These are phyloP conservation scores for Chytriomyces hyalinus DNA, from an alignment of 192 early-diverging fungal species.

Conservation along the genomic window DNA sequence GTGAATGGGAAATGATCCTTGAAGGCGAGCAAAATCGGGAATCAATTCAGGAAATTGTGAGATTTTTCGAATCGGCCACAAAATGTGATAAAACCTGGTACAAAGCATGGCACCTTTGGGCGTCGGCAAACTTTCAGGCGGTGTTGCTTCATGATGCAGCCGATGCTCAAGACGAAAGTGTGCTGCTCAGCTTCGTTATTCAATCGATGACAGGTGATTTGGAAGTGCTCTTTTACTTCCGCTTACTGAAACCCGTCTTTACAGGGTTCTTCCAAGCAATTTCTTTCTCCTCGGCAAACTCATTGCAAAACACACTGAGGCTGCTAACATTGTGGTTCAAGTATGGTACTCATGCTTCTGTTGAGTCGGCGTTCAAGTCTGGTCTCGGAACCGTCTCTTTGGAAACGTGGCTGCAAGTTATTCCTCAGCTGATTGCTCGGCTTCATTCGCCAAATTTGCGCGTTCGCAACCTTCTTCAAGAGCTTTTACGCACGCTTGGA, in stretches of 20 bases:
- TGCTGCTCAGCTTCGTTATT: conserved; percentile 68
- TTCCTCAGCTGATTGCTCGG: conserved; percentile 81
- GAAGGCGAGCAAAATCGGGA: conserved; percentile 49
- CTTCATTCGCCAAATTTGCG: conserved; percentile 71
- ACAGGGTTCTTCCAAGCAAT: conserved; percentile 82
- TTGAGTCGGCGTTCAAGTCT: conserved; percentile 67
- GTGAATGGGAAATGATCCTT: conserved; percentile 74
- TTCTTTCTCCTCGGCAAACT: conserved; percentile 72
- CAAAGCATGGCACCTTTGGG: conserved; percentile 91
- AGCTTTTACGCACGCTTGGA: conserved; percentile 76
- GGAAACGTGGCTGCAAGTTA: conserved; percentile 88
- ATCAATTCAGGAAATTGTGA: conserved; percentile 59
- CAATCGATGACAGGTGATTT: conserved; percentile 66
- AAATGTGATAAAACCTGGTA: conserved; percentile 81
- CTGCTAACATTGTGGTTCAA: conserved; percentile 88
- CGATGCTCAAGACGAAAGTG: conserved; percentile 61
- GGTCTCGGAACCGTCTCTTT: conserved; percentile 74
- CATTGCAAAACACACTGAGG: conserved; percentile 83
- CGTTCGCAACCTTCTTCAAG: conserved; percentile 74
- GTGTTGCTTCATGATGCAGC: conserved; percentile 69
- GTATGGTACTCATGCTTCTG: conserved; percentile 74
- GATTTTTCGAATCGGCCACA: conserved; percentile 73
- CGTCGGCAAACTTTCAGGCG: conserved; percentile 78
- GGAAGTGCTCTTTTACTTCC: background rate
- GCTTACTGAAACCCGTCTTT: conserved; percentile 2